phyloP scores from a whole-genome alignment of 2,329 filamentous ascomycete genomes.

The Paecilomyces variotii region DNA sequence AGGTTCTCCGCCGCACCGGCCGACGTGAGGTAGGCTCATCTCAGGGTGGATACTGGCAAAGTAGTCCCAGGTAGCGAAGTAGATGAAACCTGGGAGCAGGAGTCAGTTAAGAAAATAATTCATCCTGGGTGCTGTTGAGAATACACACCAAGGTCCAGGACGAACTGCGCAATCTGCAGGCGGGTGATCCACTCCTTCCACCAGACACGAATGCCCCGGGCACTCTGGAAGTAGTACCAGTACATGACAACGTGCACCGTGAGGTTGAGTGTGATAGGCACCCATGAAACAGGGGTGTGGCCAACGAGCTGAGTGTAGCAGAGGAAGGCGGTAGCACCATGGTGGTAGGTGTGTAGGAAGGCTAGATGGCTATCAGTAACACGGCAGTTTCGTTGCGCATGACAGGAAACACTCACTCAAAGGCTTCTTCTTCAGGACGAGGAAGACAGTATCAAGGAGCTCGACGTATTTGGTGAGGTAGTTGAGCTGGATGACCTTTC shows the following conservation, averaged over 20 bases:
- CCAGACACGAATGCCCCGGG: constrained; percentile 83
- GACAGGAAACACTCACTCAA: constrained; percentile 41
- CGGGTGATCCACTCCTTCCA: constrained; percentile 98
- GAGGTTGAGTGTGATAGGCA: constrained; percentile 78
- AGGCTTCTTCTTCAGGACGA: constrained; percentile 96
- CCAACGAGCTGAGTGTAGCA: constrained; percentile 91
- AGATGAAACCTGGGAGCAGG: constrained; percentile 63
- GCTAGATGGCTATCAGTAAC: constrained; percentile 24
- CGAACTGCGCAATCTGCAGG: constrained; percentile 87
- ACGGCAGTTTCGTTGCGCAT: background rate
- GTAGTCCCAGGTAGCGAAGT: constrained; percentile 92
- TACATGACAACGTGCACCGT: constrained; percentile 94
- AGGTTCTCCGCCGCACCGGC: constrained; percentile 81
- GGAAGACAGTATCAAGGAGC: constrained; percentile 81
- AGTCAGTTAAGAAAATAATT: background rate
- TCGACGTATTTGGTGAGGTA: constrained; percentile 94
- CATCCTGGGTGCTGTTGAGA: constrained; percentile 1
- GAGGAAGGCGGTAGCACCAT: constrained; percentile 83
- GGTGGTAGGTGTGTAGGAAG: constrained; percentile 95
- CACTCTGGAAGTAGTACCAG: constrained; percentile 98
- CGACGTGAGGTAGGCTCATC: constrained; percentile 65
- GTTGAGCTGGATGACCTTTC: constrained; percentile 57
- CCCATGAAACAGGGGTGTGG: constrained; percentile 82
- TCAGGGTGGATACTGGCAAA: constrained; percentile 76
- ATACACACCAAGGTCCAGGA: constrained; percentile 77